Evolutionary conservation across 1,139 yeast genomes (phyloP).

Genomic region (Lodderomyces pseudojiufengensis): DNA sequence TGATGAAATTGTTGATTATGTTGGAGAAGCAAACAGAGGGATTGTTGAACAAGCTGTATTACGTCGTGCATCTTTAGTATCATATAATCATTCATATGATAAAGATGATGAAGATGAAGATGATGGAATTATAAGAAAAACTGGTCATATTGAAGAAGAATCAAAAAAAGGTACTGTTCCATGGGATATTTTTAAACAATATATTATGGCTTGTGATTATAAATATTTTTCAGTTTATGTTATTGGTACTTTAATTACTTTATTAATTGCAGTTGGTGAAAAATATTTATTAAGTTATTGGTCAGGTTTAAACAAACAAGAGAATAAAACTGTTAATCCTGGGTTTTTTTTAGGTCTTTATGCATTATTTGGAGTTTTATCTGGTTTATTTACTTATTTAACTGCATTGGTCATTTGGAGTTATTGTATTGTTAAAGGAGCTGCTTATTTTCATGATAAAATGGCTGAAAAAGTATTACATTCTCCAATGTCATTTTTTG

Average conservation of each 20-base stretch:
- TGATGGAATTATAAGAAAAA: constrained; percentile 17
- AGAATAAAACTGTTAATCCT: constrained; percentile 21
- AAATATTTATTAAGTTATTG: constrained; percentile 35
- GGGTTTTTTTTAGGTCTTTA: constrained; percentile 24
- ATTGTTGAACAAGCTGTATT: constrained; percentile 10
- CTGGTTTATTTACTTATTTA: constrained; percentile 25
- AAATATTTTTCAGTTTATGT: constrained; percentile 25
- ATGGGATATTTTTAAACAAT: constrained; percentile 29
- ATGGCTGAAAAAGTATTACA: constrained; percentile 37
- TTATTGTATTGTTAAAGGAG: constrained; percentile 29
- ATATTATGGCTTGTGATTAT: constrained; percentile 35
- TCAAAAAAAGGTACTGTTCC: constrained; percentile 32
- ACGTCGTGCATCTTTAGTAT: constrained; percentile 22
- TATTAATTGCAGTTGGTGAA: constrained; percentile 24
- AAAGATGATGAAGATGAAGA: constrained; percentile 14
- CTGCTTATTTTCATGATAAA: constrained; percentile 34
- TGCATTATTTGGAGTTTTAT: constrained; percentile 25
- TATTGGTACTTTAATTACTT: constrained; percentile 16
- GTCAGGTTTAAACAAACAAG: constrained; percentile 32
- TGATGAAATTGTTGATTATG: constrained; percentile 14
- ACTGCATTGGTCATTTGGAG: constrained; percentile 33
- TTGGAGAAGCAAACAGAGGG: constrained; percentile 31
- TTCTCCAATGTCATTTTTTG: constrained; percentile 44
- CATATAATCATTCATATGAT: constrained; percentile 21
- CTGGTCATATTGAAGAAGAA: constrained; percentile 29